Conservation (phyloP, 2,329 filamentous ascomycete genomes). For the Ophiosphaerella herpotricha region DNA sequence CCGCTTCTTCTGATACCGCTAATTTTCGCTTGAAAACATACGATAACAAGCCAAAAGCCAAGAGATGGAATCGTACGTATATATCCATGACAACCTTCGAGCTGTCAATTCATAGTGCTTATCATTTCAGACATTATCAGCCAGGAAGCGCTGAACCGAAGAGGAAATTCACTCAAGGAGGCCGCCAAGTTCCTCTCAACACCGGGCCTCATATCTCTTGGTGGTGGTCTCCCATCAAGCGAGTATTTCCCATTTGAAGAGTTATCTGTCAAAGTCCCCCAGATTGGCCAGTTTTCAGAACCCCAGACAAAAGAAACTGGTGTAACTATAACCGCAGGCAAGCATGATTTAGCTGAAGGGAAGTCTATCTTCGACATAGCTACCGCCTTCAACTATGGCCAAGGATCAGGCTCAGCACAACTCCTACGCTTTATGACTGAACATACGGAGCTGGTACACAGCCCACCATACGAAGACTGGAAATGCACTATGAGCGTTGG, state of each 20-base stretch:
- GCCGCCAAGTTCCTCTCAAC: conserved; percentile 79
- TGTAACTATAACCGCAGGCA: conserved; percentile 69
- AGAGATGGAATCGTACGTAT: conserved; percentile 80
- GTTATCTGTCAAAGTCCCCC: conserved; percentile 74
- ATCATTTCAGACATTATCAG: conserved; percentile 47
- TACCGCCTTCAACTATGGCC: conserved; percentile 91
- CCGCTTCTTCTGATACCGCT: conserved; percentile 76
- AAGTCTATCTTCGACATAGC: conserved; percentile 74
- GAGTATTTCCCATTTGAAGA: conserved; percentile 92
- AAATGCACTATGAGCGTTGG: conserved; percentile 80
- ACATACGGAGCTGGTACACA: conserved; percentile 89
- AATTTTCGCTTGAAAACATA: conserved; percentile 74
- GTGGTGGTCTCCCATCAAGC: conserved; percentile 85
- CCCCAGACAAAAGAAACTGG: conserved; percentile 66
- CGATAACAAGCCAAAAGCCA: conserved; percentile 72
- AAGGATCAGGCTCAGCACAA: conserved; percentile 83
- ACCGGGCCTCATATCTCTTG: conserved; percentile 86
- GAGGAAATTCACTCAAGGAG: conserved; percentile 71
- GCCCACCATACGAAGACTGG: conserved; percentile 91
- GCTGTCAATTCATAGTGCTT: conserved; percentile 1
- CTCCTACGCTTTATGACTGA: conserved; percentile 90
- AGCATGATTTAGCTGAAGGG: conserved; percentile 76
- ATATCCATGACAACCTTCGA: background rate
- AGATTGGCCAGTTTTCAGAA: conserved; percentile 71
- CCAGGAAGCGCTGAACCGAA: conserved; percentile 59